Base-by-base conservation (phyloP, 495 filamentous ascomycete genomes). In the Darksidea phi region DNA sequence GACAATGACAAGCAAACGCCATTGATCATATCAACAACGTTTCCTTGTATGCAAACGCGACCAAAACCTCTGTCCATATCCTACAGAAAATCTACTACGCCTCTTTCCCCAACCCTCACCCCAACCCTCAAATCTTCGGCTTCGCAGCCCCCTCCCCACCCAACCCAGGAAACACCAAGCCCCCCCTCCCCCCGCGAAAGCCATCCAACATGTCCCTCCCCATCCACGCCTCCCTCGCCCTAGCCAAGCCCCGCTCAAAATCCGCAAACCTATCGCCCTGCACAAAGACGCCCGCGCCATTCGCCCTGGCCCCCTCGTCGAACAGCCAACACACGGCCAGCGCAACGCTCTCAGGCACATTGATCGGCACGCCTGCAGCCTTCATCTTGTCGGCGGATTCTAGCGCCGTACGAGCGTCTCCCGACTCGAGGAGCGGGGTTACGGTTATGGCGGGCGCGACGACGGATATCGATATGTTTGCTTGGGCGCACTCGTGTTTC, bases 371-470 rank as follows among this genome's bases (percentile, higher is more conserved):
- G 5, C 72, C 72, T 2, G 53, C 50, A 5, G 13, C 41, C 3
- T 32, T 36, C 70, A 72, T 71, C n/a, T 68, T 68, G 23, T 63
- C 53, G 6, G 67, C 68, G 49, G 63, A 67, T 1, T 64, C 59
- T 18, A 63, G 48, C 18, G 66, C 57, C 12, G 57, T 45, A 45
- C 62, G 55, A 48, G 58, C 56, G 25, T 59, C 43, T 8, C 21
- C 61, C 34, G 46, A 41, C 48, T 25, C 56, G 32, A 61, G 38
- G 28, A 74, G 72, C 13, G 64, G 63, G 10, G 72, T 74, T 10
- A 70, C 59, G 11, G 72, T 74, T 41, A 74, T 72, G 2, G 66
- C 72, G 0, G 70, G 72, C n/a, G 72, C 72, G 13, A 74, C 67
- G 15, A 74, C 66, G 3, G 61, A 57, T 46, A 74, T 57, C 23